Evolutionary conservation across 208 protist genomes (phyloP).

Genomic region (Angomonas deanei): DNA sequence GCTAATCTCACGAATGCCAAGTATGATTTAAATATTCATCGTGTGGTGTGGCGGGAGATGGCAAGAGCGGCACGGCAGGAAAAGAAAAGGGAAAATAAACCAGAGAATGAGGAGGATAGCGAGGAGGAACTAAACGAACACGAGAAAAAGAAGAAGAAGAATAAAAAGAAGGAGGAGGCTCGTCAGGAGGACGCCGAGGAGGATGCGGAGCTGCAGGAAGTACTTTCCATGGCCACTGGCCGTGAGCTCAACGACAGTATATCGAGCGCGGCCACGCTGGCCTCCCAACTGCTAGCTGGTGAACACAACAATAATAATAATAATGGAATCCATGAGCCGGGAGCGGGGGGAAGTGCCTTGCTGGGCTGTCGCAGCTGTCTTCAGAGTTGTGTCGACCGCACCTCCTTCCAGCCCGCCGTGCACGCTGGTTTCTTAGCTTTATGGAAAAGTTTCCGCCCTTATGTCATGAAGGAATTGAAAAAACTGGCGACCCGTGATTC

Average conservation of each 20-base stretch:
- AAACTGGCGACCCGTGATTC: not conserved
- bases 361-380: slow-evolving; percentile 27
- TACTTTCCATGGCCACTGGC: not conserved
- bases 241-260: not conserved
- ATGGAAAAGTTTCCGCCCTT: slow-evolving; percentile 63
- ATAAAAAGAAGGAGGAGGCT: not conserved
- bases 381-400: slow-evolving; percentile 13
- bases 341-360: not conserved
- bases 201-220: not conserved
- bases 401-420: slow-evolving; percentile 47
- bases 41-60: slow-evolving; percentile 78
- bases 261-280: not conserved
- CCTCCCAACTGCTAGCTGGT: not conserved
- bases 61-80: not conserved
- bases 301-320: too few species aligned
- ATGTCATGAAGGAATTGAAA: slow-evolving; percentile 29
- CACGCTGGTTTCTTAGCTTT: slow-evolving; percentile 83
- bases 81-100: not conserved
- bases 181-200: not conserved
- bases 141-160: not conserved
- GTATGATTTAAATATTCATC: slow-evolving; percentile 70
- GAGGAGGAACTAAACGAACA: not conserved
- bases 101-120: not conserved
- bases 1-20: slow-evolving; percentile 71
- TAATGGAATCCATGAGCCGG: too few species aligned